Evolutionary conservation across 179 eudicot species (phyloP), one percentile per base, ranked within the genome.

Genomic region (Heliamphora pulchella): DNA sequence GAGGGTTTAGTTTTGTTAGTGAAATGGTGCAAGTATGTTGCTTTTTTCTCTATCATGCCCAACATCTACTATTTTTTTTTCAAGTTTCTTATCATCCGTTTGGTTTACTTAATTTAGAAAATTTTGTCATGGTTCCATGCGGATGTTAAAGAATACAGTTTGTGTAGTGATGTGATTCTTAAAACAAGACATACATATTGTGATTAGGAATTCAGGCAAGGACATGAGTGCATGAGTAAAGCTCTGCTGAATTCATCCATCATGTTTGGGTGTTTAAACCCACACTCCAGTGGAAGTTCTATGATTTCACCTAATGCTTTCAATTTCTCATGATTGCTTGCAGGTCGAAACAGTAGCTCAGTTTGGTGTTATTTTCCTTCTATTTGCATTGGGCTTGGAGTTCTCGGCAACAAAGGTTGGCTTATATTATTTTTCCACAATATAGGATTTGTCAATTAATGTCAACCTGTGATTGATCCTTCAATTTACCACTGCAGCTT

Each of bases 281-380:
- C 63, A 0, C 17, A 68, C 20, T 78, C 69, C 4, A 9, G 54
- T 55, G 44, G 67, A 65, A 8, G 55, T 78, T 14, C 5, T 51
- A 46, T 41, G 39, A 59, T 31, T 43, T 53, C 22, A 63, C 59
- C 7, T 47, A 3, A 6, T 62, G 20, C 50, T 57, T 72, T 71
- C 13, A 62, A 15, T 22, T 13, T 39, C 62, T 53, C 51, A 46
- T 31, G 54, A 11, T 76, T 7, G 79, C 62, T 84, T 62, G 44
- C 71, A 94, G 98, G 98, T 94, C 78, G 98, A 92, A 81, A 94
- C 98, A 41, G 97, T 94, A 57, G 98, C 98, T 70, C 98, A 92
- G 83, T 94, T 94, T 85, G 98, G 97, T 80, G 98, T 94, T n/a
- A 90, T 94, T 80, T 94, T 94, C 84, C 94, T 94, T 73, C 94